A percentile compares a stretch with the other conserved stretches of the same genome.
Evolutionary conservation across 1,284 basidiomycete genomes (phyloP).

Genomic region (Boletus semigastroideus): DNA sequence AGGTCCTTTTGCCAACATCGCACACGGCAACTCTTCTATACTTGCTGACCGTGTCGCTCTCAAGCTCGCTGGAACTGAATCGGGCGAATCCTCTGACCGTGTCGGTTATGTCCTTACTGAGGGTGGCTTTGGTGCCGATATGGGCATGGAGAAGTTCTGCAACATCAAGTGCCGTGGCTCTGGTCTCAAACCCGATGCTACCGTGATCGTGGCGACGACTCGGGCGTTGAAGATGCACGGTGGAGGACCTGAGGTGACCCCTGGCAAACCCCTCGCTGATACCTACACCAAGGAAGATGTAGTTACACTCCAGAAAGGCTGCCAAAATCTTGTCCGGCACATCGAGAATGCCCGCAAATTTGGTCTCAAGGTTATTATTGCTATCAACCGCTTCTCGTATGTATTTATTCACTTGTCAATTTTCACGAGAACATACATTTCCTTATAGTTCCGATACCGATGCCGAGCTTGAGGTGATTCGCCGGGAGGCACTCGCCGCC

Average conservation of each 20-base stretch:
- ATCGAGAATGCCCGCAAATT: conserved; percentile 96
- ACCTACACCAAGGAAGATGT: conserved; percentile 96
- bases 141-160: conserved; percentile 99
- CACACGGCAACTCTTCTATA: conserved; percentile 98
- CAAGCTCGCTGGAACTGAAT: conserved; percentile 96
- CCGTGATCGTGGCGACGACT: conserved; percentile 95
- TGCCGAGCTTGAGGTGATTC: conserved; percentile 88
- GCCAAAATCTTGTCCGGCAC: conserved; percentile 91
- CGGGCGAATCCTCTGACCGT: conserved; percentile 79
- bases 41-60: conserved; percentile 95
- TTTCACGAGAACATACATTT: conserved; percentile 1
- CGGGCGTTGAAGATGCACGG: conserved; percentile 99
- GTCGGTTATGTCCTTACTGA: conserved; percentile 97
- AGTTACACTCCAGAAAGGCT: conserved; percentile 88
- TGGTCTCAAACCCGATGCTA: conserved; percentile 91
- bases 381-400: conserved; percentile 92
- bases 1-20: conserved; percentile 98
- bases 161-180: conserved; percentile 99
- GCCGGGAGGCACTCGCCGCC: conserved; percentile 75
- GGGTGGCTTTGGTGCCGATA: conserved; percentile 98
- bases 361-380: conserved; percentile 95
- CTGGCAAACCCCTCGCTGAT: conserved; percentile 91
- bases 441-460: conserved; percentile 77
- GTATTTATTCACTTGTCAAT: conserved; percentile 33
- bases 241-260: conserved; percentile 95